phyloP scores from a whole-genome alignment of 768 basidiomycete species.

The Hericium erinaceus region DNA sequence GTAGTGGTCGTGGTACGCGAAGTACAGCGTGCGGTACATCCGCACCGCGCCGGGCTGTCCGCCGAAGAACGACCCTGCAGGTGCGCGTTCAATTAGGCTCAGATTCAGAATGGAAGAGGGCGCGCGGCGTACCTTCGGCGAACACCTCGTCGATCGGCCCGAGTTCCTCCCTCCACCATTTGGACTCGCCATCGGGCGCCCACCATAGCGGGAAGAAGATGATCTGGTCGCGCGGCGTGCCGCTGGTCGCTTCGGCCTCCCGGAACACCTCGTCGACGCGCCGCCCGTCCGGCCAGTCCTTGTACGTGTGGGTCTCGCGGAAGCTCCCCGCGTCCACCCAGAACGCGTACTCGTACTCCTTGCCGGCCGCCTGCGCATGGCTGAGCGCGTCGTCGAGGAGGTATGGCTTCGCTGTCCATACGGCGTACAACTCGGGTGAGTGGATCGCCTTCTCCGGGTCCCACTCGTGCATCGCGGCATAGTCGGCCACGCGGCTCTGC shows the following conservation, averaged over 20 bases:
- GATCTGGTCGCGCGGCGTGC: constrained; percentile 27
- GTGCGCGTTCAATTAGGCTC: not conserved
- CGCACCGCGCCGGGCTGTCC: constrained; percentile 33
- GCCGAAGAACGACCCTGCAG: constrained; percentile 47
- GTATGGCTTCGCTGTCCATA: constrained; percentile 49
- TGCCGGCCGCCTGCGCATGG: constrained; percentile 16
- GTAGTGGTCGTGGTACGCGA: constrained; percentile 43
- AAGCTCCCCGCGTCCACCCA: constrained; percentile 53
- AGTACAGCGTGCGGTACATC: constrained; percentile 39
- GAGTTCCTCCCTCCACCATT: constrained; percentile 33
- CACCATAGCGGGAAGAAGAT: constrained; percentile 39
- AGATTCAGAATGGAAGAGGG: not conserved
- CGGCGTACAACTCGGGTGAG: constrained; percentile 41
- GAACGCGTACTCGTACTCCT: constrained; percentile 42
- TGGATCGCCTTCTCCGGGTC: constrained; percentile 37
- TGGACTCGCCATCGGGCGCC: constrained; percentile 22
- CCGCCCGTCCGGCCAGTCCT: constrained; percentile 36
- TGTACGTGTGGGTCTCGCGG: constrained; percentile 33
- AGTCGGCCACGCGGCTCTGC: constrained; percentile 21
- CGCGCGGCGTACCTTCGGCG: constrained; percentile 34
- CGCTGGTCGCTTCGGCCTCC: constrained; percentile 23
- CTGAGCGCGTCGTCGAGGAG: constrained; percentile 34
- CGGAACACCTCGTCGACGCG: constrained; percentile 34
- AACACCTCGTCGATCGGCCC: constrained; percentile 42
- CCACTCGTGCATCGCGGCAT: constrained; percentile 32